A percentile compares a stretch with the other conserved stretches of the same genome.
Conservation (phyloP, 139 green algal species). For the Tetraselmis chui region DNA sequence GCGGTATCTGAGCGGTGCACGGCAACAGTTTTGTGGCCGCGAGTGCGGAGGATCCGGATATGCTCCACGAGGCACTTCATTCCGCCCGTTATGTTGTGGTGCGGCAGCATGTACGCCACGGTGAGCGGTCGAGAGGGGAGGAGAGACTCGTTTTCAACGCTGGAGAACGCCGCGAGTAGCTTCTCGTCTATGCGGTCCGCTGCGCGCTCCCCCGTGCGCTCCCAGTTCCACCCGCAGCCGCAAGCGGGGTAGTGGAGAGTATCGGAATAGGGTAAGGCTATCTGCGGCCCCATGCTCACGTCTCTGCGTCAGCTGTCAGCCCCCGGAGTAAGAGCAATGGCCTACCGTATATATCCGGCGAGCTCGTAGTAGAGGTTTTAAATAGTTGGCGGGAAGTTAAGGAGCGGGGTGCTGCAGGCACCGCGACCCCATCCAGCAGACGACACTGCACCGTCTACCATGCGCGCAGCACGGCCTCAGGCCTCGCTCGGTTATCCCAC, state of each 20-base stretch:
- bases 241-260: constrained; percentile 39
- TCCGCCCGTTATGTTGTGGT: constrained; percentile 53
- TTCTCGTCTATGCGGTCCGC: constrained; percentile 33
- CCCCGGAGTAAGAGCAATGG: neutral
- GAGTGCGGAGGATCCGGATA: constrained; percentile 27
- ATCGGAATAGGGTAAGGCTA: constrained; percentile 18
- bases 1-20: constrained; percentile 51
- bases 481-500: neutral
- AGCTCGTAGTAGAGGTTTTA: neutral
- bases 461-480: no score
- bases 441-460: no score
- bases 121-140: constrained; percentile 30
- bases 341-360: neutral
- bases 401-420: neutral
- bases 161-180: neutral
- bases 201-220: constrained; percentile 6
- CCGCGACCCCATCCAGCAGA: no score
- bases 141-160: constrained; percentile 18
- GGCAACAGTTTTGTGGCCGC: constrained; percentile 38
- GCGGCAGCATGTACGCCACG: constrained; percentile 48
- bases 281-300: neutral
- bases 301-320: neutral
- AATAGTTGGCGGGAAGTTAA: neutral
- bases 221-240: constrained; percentile 30
- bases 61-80: constrained; percentile 58